Conservation (phyloP, 208 protist genomes). For the Trypanosoma lewisi region DNA sequence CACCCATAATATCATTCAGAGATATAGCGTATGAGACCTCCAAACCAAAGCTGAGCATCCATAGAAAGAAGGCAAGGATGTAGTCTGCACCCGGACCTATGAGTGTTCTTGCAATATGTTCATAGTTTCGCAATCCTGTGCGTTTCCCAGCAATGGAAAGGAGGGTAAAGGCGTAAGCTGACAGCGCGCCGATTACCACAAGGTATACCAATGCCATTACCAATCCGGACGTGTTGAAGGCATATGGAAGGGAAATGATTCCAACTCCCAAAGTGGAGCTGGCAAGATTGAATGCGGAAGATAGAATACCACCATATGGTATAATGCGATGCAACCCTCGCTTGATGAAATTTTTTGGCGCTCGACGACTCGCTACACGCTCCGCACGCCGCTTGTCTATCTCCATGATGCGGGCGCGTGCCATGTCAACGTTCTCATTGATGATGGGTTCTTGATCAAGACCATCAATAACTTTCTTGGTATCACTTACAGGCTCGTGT, state of each 20-base stretch:
- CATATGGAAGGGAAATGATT: conserved; percentile 60
- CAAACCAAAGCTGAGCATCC: conserved; percentile 56
- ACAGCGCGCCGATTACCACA: conserved; percentile 43
- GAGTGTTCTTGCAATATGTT: conserved; percentile 41
- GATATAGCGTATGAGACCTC: conserved; percentile 60
- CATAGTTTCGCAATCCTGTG: conserved; percentile 55
- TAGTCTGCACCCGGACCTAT: conserved; percentile 50
- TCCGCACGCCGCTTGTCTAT: no score
- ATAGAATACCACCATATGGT: conserved; percentile 58
- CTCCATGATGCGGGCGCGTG: no score
- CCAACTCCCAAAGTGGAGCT: conserved; percentile 62
- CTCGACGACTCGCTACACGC: no score
- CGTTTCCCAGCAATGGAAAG: conserved; percentile 33
- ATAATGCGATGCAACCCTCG: no score
- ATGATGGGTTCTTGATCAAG: no score
- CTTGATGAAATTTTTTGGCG: no score
- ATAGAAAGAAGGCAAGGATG: conserved; percentile 48
- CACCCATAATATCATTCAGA: conserved; percentile 41
- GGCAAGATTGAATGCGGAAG: conserved; percentile 61
- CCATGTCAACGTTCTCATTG: no score
- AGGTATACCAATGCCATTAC: conserved; percentile 63
- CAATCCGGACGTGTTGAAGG: conserved; percentile 51
- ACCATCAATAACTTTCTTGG: no score
- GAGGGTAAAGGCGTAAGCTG: conserved; percentile 56
- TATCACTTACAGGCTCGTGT: no score